A percentile compares a stretch with the other conserved stretches of the same genome.
Evolutionary conservation across 78 protist species (phyloP).

Genomic region (Dictyostelium discoideum): dicty_2.7 NC_007090.3:3048001-3048500

Average conservation of each 20-base stretch:
- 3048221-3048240: constrained; percentile 66
- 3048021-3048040: neutral
- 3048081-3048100: too few relatives aligned
- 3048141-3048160: neutral
- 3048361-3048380: constrained; percentile 39
- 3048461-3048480: neutral
- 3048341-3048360: constrained; percentile 73
- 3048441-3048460: neutral
- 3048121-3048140: too few relatives aligned
- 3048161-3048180: neutral
- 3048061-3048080: neutral
- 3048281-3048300: constrained; percentile 82
- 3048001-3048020: neutral
- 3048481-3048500: neutral
- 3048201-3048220: constrained; percentile 63
- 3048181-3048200: constrained; percentile 35
- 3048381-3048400: constrained; percentile 25
- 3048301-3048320: constrained; percentile 80
- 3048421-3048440: constrained; percentile 41
- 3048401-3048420: constrained; percentile 57
- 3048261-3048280: constrained; percentile 83
- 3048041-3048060: neutral
- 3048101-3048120: too few relatives aligned
- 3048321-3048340: constrained; percentile 82
- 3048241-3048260: constrained; percentile 78